Evolutionary conservation across 306 rosid species (phyloP).

Genomic region (Bauhinia variegata): DNA sequence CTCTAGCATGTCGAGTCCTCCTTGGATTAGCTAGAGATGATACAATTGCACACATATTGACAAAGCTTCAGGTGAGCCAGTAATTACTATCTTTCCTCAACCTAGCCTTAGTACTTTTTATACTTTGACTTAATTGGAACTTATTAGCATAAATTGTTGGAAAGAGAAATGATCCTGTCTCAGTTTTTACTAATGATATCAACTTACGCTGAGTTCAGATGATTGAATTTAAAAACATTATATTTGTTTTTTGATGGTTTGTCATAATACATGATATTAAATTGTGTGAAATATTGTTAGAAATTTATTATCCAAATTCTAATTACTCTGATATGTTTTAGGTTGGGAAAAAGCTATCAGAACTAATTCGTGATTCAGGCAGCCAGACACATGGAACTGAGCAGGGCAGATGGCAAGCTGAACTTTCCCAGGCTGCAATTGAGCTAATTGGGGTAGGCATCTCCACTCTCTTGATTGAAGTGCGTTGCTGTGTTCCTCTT

Average conservation of each 20-base stretch:
- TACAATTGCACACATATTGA: conserved; percentile 91
- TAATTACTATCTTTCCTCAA: conserved; percentile 1
- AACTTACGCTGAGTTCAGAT: background rate
- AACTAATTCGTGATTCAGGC: conserved; percentile 90
- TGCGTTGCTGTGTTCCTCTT: background rate
- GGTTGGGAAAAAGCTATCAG: conserved; percentile 97
- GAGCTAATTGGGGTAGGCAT: conserved; percentile 89
- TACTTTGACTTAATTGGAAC: conserved; percentile 22
- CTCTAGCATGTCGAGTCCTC: conserved; percentile 89
- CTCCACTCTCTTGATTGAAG: background rate
- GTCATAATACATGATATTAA: background rate
- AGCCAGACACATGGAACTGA: conserved; percentile 78
- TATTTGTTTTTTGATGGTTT: conserved; percentile 11
- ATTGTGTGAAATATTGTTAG: background rate
- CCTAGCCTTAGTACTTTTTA: background rate
- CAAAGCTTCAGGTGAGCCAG: conserved; percentile 85
- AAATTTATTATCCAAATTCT: conserved; percentile 18
- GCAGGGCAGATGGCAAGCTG: conserved; percentile 98
- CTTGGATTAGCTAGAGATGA: conserved; percentile 98
- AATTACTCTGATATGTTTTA: conserved; percentile 39
- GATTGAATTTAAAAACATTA: background rate
- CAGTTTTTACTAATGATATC: background rate
- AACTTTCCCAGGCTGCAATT: conserved; percentile 97
- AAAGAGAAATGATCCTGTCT: background rate
- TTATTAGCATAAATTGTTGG: background rate